These are phyloP conservation scores for Coniophora puteana DNA, from an alignment of 1,284 basidiomycete species.

Conservation along the genomic window DNA sequence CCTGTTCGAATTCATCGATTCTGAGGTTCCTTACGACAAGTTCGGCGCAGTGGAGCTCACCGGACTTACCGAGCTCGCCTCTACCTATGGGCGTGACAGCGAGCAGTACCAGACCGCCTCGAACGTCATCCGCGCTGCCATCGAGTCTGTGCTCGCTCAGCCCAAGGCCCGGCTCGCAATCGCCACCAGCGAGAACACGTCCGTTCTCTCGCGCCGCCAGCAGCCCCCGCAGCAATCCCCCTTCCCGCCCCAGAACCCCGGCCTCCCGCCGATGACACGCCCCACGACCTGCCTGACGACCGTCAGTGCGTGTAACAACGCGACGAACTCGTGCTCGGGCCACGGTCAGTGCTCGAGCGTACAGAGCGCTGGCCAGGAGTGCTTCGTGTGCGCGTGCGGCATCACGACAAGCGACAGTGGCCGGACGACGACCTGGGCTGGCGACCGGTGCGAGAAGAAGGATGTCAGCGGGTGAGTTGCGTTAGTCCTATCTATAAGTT, in stretches of 20 bases:
- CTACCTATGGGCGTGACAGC: conserved; percentile 44
- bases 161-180: conserved; percentile 47
- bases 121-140: conserved; percentile 37
- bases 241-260: conserved; percentile 35
- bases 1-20: conserved; percentile 49
- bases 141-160: conserved; percentile 38
- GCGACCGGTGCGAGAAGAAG: conserved; percentile 68
- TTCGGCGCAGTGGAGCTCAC: conserved; percentile 64
- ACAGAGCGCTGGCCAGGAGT: conserved; percentile 59
- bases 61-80: conserved; percentile 44
- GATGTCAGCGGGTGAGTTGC: conserved; percentile 71
- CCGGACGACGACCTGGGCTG: conserved; percentile 66
- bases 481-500: conserved; percentile 1
- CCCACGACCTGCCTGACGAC: conserved; percentile 63
- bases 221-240: conserved; percentile 49
- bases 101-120: conserved; percentile 49
- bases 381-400: conserved; percentile 70
- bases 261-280: conserved; percentile 51
- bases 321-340: conserved; percentile 65
- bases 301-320: conserved; percentile 52
- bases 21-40: conserved; percentile 29
- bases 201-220: conserved; percentile 31
- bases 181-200: conserved; percentile 38
- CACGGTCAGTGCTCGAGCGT: conserved; percentile 62
- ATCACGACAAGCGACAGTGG: conserved; percentile 46